These are phyloP conservation scores for Boletus fagicola DNA, from an alignment of 768 basidiomycete species.

Conservation along the genomic window DNA sequence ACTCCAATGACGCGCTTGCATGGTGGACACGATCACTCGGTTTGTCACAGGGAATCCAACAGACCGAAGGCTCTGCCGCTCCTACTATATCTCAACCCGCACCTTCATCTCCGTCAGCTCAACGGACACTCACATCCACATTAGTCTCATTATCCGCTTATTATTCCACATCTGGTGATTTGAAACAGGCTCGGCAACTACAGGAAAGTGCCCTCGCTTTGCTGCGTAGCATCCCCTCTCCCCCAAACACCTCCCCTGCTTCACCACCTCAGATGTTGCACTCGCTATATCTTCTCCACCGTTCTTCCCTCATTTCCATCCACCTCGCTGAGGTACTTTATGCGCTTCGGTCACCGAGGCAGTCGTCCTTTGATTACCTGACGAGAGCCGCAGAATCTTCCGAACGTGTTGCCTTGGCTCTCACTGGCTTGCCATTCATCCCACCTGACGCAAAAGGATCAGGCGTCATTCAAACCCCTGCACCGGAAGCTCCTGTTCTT, in stretches of 20 bases:
- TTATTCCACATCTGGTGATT: conserved; percentile 58
- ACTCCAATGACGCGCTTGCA: conserved; percentile 49
- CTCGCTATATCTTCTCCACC: conserved; percentile 63
- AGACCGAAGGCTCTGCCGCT: conserved; percentile 15
- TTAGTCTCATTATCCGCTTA: conserved; percentile 72
- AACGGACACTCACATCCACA: conserved; percentile 58
- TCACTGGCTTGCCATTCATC: conserved; percentile 43
- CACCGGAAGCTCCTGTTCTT: conserved; percentile 41
- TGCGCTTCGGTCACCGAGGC: conserved; percentile 42
- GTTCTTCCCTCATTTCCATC: conserved; percentile 67
- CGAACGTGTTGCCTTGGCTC: conserved; percentile 56
- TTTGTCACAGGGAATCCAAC: conserved; percentile 39
- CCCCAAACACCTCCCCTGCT: conserved; percentile 41
- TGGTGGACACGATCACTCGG: conserved; percentile 69
- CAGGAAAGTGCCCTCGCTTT: conserved; percentile 57
- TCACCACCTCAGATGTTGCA: conserved; percentile 64
- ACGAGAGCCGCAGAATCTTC: conserved; percentile 64
- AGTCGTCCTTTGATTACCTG: conserved; percentile 54
- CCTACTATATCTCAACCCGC: conserved; percentile 36
- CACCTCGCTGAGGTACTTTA: conserved; percentile 74
- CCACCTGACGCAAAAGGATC: conserved; percentile 37
- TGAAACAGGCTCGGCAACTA: conserved; percentile 52
- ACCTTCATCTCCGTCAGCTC: conserved; percentile 59
- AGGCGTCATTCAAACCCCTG: conserved; percentile 36
- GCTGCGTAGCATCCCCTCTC: conserved; percentile 52